Evolutionary conservation across 345 rosid genomes (phyloP).

Genomic region (Hibiscus trionum): DNA sequence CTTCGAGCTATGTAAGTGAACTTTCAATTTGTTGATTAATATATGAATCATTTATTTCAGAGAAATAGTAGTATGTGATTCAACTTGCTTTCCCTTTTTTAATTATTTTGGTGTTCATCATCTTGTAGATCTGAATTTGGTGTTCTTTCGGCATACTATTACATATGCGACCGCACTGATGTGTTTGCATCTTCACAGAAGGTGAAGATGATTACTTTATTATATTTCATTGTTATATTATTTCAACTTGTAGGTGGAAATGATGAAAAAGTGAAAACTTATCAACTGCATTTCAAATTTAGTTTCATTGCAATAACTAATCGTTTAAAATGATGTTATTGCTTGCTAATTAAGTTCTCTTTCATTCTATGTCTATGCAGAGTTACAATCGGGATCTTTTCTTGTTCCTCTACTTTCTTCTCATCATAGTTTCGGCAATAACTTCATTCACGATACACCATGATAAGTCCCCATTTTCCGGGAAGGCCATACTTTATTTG

Average conservation of each 20-base stretch:
- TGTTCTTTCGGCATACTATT: slow-evolving; percentile 54
- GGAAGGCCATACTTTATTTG: slow-evolving; percentile 83
- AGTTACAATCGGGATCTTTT: slow-evolving; percentile 85
- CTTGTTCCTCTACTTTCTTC: slow-evolving; percentile 85
- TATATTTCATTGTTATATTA: background rate
- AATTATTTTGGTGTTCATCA: slow-evolving; percentile 2
- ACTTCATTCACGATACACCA: slow-evolving; percentile 84
- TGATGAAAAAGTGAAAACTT: background rate
- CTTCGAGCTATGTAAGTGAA: slow-evolving; percentile 83
- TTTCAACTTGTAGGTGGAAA: background rate
- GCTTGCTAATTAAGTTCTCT: slow-evolving; percentile 14
- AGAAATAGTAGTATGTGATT: background rate
- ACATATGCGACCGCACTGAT: slow-evolving; percentile 88
- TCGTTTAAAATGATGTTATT: background rate
- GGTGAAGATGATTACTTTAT: slow-evolving; percentile 36
- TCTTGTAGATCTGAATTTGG: slow-evolving; percentile 68
- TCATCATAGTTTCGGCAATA: slow-evolving; percentile 87
- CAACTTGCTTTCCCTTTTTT: background rate
- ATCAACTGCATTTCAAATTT: background rate
- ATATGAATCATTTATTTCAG: background rate
- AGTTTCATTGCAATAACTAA: background rate
- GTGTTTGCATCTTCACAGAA: slow-evolving; percentile 63
- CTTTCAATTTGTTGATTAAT: background rate
- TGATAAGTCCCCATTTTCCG: slow-evolving; percentile 82
- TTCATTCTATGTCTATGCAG: slow-evolving; percentile 42